phyloP scores from a whole-genome alignment of 108 stramenopile species.

The Heterococcus sp. region DNA sequence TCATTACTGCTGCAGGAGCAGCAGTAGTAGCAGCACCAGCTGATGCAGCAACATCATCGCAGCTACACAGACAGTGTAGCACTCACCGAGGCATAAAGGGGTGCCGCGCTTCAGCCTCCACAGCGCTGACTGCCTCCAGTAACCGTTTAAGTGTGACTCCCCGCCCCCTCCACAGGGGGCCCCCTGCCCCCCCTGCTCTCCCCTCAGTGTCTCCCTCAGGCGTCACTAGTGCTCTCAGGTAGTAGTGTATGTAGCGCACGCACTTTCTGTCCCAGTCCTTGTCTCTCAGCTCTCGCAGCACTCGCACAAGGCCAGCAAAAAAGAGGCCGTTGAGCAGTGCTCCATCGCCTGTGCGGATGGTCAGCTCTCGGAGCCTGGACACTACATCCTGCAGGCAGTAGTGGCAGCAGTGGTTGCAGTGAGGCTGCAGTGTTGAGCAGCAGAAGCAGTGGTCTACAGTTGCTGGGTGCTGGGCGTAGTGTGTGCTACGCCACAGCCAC shows the following conservation, averaged over 20 bases:
- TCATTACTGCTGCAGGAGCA: too few species aligned
- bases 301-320: background rate
- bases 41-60: too few species aligned
- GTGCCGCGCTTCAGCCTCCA: background rate
- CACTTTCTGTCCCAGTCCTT: constrained; percentile 38
- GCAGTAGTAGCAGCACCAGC: too few species aligned
- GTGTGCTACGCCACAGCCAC: too few species aligned
- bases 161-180: background rate
- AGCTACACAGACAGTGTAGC: too few species aligned
- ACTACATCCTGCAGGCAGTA: background rate
- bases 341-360: background rate
- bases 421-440: too few species aligned
- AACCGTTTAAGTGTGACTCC: background rate
- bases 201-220: background rate
- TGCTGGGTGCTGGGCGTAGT: too few species aligned
- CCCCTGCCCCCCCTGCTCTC: background rate
- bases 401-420: too few species aligned
- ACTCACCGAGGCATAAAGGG: background rate
- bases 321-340: background rate
- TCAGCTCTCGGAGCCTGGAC: background rate
- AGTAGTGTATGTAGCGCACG: constrained; percentile 16
- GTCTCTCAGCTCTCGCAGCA: background rate
- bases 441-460: too few species aligned
- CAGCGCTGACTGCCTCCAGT: background rate
- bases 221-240: constrained; percentile 1